A percentile compares a stretch with the other conserved stretches of the same genome.
Evolutionary conservation across 2,329 filamentous ascomycete species (phyloP).

Genomic region (Pyrenophora graminea): DNA sequence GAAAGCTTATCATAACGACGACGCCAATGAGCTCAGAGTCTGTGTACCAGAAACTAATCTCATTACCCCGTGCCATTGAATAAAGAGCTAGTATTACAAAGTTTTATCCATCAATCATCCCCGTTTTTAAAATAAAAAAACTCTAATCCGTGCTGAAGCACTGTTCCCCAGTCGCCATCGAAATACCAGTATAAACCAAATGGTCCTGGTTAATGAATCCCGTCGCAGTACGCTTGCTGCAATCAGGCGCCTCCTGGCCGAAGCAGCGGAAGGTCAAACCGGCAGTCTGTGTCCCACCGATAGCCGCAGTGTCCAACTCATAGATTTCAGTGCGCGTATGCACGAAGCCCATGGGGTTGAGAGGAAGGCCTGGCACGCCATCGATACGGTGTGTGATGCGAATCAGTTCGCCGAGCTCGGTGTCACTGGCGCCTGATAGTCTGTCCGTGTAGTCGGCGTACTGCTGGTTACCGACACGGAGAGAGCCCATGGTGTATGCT

Average conservation of each 20-base stretch:
- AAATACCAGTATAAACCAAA: constrained; percentile 15
- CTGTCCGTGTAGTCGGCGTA: constrained; percentile 54
- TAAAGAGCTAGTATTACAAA: too few relatives aligned
- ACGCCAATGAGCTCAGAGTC: too few relatives aligned
- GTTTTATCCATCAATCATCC: too few relatives aligned
- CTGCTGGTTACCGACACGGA: constrained; percentile 63
- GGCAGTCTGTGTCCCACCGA: constrained; percentile 8
- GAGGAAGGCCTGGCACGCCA: constrained; percentile 68
- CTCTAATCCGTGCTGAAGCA: constrained; percentile 1
- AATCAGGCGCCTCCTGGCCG: constrained; percentile 22
- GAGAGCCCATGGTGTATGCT: constrained; percentile 54
- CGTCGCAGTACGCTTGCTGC: constrained; percentile 8
- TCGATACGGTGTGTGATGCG: constrained; percentile 70
- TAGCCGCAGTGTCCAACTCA: constrained; percentile 1
- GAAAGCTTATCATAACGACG: too few relatives aligned
- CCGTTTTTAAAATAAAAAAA: too few relatives aligned
- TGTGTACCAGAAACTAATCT: too few relatives aligned
- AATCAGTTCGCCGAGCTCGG: constrained; percentile 58
- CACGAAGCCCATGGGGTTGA: constrained; percentile 61
- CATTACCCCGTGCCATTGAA: too few relatives aligned
- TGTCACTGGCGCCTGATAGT: constrained; percentile 50
- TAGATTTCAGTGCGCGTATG: constrained; percentile 71
- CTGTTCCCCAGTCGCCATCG: constrained; percentile 10
- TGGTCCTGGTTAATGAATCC: constrained; percentile 20
- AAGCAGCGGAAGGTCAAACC: constrained; percentile 19